Conservation (phyloP, 352 stramenopile genomes). For the Globisporangium carolinianum region DNA sequence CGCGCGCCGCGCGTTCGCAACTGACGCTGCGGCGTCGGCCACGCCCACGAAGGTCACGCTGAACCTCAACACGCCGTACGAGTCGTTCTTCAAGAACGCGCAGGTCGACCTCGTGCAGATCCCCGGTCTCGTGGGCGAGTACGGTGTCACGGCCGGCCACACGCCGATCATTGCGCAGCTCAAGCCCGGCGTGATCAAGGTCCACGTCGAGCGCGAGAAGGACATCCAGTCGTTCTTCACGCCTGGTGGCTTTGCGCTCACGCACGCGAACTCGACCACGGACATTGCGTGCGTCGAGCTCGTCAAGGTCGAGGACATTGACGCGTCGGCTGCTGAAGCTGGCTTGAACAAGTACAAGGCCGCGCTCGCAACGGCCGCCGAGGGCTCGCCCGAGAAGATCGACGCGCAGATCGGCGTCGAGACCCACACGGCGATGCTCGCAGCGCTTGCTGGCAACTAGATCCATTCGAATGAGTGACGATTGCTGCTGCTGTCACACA, state of each 20-base stretch:
- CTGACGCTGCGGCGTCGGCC: slow-evolving; percentile 23
- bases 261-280: slow-evolving; percentile 93
- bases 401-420: slow-evolving; percentile 96
- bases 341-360: slow-evolving; percentile 91
- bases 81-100: slow-evolving; percentile 75
- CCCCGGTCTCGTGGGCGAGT: slow-evolving; percentile 94
- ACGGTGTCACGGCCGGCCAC: slow-evolving; percentile 96
- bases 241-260: slow-evolving; percentile 94
- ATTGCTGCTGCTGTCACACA: too few species aligned
- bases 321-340: slow-evolving; percentile 81
- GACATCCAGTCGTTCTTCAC: slow-evolving; percentile 97
- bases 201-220: slow-evolving; percentile 79
- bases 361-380: slow-evolving; percentile 65
- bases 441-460: slow-evolving; percentile 77
- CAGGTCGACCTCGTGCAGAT: slow-evolving; percentile 92
- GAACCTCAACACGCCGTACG: slow-evolving; percentile 79
- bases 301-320: slow-evolving; percentile 96
- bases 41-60: slow-evolving; percentile 79
- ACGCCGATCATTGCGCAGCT: slow-evolving; percentile 95
- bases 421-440: slow-evolving; percentile 90
- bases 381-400: slow-evolving; percentile 87
- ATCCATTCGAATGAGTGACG: slow-evolving; percentile 2
- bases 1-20: slow-evolving; percentile 46
- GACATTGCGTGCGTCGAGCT: slow-evolving; percentile 97
- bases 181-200: slow-evolving; percentile 93